These are phyloP conservation scores for Ambrosiella cleistominuta DNA, from an alignment of 2,329 filamentous ascomycete species.

Conservation along the genomic window DNA sequence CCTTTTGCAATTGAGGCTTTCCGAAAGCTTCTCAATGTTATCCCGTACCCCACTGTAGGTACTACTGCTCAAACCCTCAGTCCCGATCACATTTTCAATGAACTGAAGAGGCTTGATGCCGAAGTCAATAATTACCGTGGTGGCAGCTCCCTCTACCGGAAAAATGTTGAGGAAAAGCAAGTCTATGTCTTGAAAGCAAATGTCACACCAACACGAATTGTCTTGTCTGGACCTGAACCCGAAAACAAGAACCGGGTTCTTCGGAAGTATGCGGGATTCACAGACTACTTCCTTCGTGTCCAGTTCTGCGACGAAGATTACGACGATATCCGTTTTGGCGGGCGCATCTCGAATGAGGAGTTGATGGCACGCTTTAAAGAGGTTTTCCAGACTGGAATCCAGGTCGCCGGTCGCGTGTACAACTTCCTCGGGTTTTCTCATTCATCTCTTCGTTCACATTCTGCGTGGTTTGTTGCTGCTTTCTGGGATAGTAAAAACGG, in stretches of 20 bases:
- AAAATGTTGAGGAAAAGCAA: constrained; percentile 2
- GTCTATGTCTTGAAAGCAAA: constrained; percentile 19
- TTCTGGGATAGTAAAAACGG: constrained; percentile 23
- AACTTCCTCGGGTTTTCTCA: constrained; percentile 63
- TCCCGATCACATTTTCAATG: constrained; percentile 23
- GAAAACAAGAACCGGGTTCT: constrained; percentile 56
- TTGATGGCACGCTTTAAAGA: constrained; percentile 43
- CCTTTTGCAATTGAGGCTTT: constrained; percentile 36
- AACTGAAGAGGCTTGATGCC: constrained; percentile 16
- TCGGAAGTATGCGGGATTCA: constrained; percentile 41
- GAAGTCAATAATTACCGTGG: constrained; percentile 11
- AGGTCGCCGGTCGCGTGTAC: constrained; percentile 44
- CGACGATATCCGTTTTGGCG: constrained; percentile 35
- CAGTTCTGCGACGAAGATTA: constrained; percentile 61
- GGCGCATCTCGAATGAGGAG: constrained; percentile 22
- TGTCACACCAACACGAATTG: constrained; percentile 42
- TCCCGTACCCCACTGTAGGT: constrained; percentile 37
- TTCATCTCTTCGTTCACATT: constrained; percentile 55
- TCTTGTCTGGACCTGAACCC: constrained; percentile 41
- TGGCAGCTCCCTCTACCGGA: constrained; percentile 13
- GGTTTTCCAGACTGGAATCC: constrained; percentile 40
- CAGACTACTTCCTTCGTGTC: constrained; percentile 51
- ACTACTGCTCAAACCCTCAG: constrained; percentile 26
- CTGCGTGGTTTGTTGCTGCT: constrained; percentile 43
- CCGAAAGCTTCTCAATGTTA: constrained; percentile 30